These are phyloP conservation scores for Clavispora fructus DNA, from an alignment of 805 yeast genomes.

Conservation along the genomic window DNA sequence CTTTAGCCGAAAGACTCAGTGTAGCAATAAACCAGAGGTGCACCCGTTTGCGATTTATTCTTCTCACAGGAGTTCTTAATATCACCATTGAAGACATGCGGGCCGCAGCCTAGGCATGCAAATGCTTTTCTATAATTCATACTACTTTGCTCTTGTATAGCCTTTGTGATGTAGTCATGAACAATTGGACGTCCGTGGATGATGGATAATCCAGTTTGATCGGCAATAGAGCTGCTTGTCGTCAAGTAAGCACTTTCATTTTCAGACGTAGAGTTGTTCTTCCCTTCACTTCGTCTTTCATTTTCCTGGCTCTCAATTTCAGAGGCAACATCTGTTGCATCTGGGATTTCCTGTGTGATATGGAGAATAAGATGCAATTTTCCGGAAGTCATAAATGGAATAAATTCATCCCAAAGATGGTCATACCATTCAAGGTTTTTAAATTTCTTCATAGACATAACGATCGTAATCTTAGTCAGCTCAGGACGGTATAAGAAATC, in stretches of 20 bases:
- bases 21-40: constrained; percentile 40
- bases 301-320: neutral
- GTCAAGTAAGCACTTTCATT: neutral
- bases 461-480: constrained; percentile 20
- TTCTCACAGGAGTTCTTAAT: constrained; percentile 26
- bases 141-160: constrained; percentile 10
- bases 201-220: constrained; percentile 2
- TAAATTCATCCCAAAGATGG: constrained; percentile 27
- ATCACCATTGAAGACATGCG: constrained; percentile 23
- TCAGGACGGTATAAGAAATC: constrained; percentile 33
- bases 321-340: neutral
- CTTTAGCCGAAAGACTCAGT: constrained; percentile 24
- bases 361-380: constrained; percentile 21
- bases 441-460: constrained; percentile 26
- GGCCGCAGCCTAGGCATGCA: constrained; percentile 41
- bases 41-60: constrained; percentile 19
- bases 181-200: constrained; percentile 17
- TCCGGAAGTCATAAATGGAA: constrained; percentile 19
- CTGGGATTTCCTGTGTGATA: constrained; percentile 20
- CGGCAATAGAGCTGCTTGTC: neutral
- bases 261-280: neutral
- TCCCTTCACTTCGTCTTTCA: constrained; percentile 2
- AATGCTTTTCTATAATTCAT: constrained; percentile 19
- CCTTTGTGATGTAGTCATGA: constrained; percentile 13
- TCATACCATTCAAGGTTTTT: constrained; percentile 33